Percentiles rank a stretch among this genome's conserved stretches.
These are phyloP conservation scores for Fusarium guadeloupense DNA, from an alignment of 2,329 filamentous ascomycete genomes.

Conservation along the genomic window DNA sequence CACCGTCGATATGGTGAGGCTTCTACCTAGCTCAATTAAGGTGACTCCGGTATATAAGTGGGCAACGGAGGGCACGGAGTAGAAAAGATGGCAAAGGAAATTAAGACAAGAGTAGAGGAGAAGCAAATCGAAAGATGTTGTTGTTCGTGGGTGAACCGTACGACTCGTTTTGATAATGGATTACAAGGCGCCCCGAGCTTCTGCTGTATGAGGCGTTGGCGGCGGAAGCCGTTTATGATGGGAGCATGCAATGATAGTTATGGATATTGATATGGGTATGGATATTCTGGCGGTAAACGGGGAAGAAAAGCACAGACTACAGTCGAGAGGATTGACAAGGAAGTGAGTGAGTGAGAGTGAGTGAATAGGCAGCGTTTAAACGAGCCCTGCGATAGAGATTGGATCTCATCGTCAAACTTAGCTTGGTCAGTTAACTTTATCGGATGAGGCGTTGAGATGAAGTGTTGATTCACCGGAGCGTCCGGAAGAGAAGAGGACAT, in stretches of 20 bases:
- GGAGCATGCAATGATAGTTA: conserved; percentile 1
- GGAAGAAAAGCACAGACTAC: neutral
- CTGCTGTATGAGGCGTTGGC: too few species aligned
- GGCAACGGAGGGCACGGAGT: neutral
- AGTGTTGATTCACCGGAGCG: conserved; percentile 32
- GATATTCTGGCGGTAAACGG: conserved; percentile 17
- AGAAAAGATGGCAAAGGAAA: conserved; percentile 9
- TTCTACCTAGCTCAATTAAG: conserved; percentile 37
- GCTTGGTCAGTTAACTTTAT: neutral
- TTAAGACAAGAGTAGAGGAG: conserved; percentile 19
- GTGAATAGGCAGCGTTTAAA: conserved; percentile 1
- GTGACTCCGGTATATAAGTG: conserved; percentile 36
- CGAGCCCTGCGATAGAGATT: neutral
- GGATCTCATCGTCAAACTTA: conserved; percentile 27
- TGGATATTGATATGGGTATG: neutral
- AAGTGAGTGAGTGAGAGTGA: conserved; percentile 1
- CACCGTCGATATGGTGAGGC: conserved; percentile 27
- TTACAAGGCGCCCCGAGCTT: conserved; percentile 28
- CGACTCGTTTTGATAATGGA: conserved; percentile 16
- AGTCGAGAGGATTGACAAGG: conserved; percentile 2
- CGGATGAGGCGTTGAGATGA: conserved; percentile 5
- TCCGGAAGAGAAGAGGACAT: conserved; percentile 24
- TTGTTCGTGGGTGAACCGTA: too few species aligned
- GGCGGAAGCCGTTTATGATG: conserved; percentile 18
- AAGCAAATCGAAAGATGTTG: conserved; percentile 28